These are phyloP conservation scores for Cryphonectria carpinicola DNA, from an alignment of 2,329 filamentous ascomycete genomes.

Conservation along the genomic window DNA sequence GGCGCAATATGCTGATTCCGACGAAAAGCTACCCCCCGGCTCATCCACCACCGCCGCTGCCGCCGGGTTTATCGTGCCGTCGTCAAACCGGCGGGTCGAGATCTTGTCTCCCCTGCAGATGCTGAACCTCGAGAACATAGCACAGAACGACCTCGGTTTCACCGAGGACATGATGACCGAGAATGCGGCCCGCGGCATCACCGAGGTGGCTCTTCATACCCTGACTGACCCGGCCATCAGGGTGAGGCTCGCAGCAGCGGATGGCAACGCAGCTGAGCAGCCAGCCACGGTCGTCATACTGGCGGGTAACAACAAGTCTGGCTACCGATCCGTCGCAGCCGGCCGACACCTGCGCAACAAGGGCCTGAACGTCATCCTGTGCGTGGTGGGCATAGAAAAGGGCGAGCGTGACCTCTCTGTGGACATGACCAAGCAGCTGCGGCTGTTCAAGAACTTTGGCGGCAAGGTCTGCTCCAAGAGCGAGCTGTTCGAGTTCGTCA, in stretches of 20 bases:
- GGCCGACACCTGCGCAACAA: slow-evolving; percentile 86
- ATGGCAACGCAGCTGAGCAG: slow-evolving; percentile 30
- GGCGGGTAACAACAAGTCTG: slow-evolving; percentile 94
- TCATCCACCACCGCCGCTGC: slow-evolving; percentile 33
- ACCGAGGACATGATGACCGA: slow-evolving; percentile 91
- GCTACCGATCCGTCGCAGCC: slow-evolving; percentile 81
- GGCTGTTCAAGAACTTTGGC: slow-evolving; percentile 82
- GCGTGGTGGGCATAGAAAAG: slow-evolving; percentile 82
- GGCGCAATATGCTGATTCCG: slow-evolving; percentile 40
- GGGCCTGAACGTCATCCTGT: slow-evolving; percentile 78
- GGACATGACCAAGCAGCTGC: slow-evolving; percentile 78
- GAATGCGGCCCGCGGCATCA: slow-evolving; percentile 86
- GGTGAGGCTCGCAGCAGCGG: slow-evolving; percentile 52
- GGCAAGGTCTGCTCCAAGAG: slow-evolving; percentile 69
- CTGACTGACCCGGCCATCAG: slow-evolving; percentile 65
- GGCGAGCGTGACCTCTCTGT: slow-evolving; percentile 79
- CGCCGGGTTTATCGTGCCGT: slow-evolving; percentile 56
- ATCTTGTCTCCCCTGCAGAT: slow-evolving; percentile 78
- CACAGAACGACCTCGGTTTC: slow-evolving; percentile 82
- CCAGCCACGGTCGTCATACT: slow-evolving; percentile 67
- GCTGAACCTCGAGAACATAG: slow-evolving; percentile 89
- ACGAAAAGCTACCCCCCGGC: slow-evolving; percentile 41
- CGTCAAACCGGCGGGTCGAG: slow-evolving; percentile 62
- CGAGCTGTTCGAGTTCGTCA: slow-evolving; percentile 64
- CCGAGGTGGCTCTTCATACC: slow-evolving; percentile 76